Conservation (phyloP, 2,329 filamentous ascomycete genomes). For the Botryotinia convoluta region DNA sequence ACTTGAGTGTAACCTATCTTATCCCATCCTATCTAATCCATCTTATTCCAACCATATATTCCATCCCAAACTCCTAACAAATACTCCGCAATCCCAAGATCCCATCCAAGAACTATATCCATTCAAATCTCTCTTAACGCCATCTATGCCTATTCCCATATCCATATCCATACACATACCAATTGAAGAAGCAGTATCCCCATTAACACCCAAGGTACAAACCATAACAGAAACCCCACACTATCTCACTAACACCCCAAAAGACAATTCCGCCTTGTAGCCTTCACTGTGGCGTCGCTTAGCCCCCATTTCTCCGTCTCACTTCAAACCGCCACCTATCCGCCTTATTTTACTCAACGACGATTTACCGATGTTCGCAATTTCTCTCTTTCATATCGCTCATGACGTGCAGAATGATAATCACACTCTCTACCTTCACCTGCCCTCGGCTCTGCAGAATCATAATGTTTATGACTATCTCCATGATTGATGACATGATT, state of each 20-base stretch:
- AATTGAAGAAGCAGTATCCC: neutral
- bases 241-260: neutral
- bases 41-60: neutral
- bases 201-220: neutral
- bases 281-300: neutral
- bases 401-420: neutral
- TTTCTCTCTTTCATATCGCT: neutral
- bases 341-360: neutral
- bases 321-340: neutral
- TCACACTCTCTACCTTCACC: neutral
- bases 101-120: neutral
- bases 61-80: neutral
- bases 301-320: neutral
- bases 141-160: neutral
- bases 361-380: neutral
- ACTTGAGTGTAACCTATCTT: neutral
- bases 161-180: too few species aligned
- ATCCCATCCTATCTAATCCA: neutral
- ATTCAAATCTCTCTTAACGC: neutral
- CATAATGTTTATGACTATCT: conserved; percentile 1
- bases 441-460: conserved; percentile 13
- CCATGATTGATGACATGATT: conserved; percentile 1
- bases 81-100: neutral
- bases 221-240: neutral
- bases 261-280: neutral